A percentile compares a stretch with the other conserved stretches of the same genome.
Evolutionary conservation across 129 eudicot genomes (phyloP).

Genomic region (Erigeron canadensis): DNA sequence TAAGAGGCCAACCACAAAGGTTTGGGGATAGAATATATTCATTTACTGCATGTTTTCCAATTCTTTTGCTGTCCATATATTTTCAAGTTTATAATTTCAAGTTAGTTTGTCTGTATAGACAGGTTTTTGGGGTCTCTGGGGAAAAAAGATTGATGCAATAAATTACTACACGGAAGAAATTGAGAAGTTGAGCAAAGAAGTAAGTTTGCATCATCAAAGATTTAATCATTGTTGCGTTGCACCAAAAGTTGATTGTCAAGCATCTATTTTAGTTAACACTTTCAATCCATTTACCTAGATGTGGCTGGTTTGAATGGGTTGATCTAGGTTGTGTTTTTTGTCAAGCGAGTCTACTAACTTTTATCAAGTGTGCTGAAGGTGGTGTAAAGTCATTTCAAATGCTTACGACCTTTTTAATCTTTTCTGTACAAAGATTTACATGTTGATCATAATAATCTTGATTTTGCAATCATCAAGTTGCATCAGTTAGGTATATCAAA

Average conservation of each 20-base stretch:
- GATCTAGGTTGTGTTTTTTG: not conserved
- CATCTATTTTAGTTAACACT: not conserved
- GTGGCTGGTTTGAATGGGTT: not conserved
- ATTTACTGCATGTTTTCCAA: not conserved
- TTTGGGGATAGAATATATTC: slow-evolving; percentile 29
- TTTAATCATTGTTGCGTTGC: slow-evolving; percentile 5
- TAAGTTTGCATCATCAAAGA: slow-evolving; percentile 34
- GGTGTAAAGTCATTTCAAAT: not conserved
- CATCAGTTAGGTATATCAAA: not conserved
- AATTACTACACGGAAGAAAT: slow-evolving; percentile 72
- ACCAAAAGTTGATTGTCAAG: not conserved
- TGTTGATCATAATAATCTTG: not conserved
- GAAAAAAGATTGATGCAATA: slow-evolving; percentile 76
- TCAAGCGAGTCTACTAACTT: not conserved
- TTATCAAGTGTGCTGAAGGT: not conserved
- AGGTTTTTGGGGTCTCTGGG: slow-evolving; percentile 99
- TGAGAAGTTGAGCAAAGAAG: slow-evolving; percentile 59
- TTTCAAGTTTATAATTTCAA: slow-evolving; percentile 23
- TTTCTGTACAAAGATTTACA: not conserved
- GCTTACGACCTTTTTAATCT: not conserved
- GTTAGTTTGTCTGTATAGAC: slow-evolving; percentile 56
- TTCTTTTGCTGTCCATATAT: not conserved
- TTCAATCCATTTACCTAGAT: not conserved
- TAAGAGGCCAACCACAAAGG: slow-evolving; percentile 74
- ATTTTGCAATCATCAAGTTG: not conserved